phyloP scores from a whole-genome alignment of 768 basidiomycete genomes.

The Exidia glandulosa region DNA sequence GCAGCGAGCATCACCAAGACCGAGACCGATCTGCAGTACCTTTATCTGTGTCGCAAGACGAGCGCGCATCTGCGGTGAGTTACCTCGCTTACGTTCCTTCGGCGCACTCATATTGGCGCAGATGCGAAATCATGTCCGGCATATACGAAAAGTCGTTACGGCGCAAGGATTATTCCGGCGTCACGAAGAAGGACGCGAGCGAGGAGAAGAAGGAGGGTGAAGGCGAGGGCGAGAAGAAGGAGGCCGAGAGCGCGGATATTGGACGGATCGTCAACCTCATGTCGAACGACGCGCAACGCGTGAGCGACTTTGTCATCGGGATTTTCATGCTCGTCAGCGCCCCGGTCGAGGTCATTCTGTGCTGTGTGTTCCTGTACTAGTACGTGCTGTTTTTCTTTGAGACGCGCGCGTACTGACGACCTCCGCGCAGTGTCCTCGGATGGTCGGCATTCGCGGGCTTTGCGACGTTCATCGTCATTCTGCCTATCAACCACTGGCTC shows the following conservation, averaged over 20 bases:
- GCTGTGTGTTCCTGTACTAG: constrained; percentile 25
- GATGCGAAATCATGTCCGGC: constrained; percentile 73
- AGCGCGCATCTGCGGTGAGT: constrained; percentile 64
- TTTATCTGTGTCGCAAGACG: background rate
- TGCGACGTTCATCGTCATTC: constrained; percentile 26
- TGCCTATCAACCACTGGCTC: constrained; percentile 30
- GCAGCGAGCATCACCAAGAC: constrained; percentile 47
- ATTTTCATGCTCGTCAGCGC: constrained; percentile 3
- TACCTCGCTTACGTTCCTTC: too few species aligned
- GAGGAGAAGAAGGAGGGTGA: constrained; percentile 20
- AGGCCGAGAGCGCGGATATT: constrained; percentile 59
- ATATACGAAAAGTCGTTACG: constrained; percentile 86
- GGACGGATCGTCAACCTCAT: constrained; percentile 89
- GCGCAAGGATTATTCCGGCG: constrained; percentile 72
- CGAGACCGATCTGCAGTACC: constrained; percentile 20
- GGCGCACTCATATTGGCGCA: constrained; percentile 60
- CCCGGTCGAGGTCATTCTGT: constrained; percentile 24
- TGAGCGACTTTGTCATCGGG: constrained; percentile 8
- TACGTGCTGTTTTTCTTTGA: constrained; percentile 7
- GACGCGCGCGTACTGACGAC: background rate
- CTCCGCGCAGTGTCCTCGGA: constrained; percentile 28
- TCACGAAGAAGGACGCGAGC: constrained; percentile 42
- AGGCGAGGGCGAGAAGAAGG: constrained; percentile 20
- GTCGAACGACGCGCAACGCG: constrained; percentile 62
- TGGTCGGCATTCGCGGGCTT: constrained; percentile 37